A percentile compares a stretch with the other conserved stretches of the same genome.
These are phyloP conservation scores for Aspergillus versicolor DNA, from an alignment of 2,329 filamentous ascomycete species.

Conservation along the genomic window DNA sequence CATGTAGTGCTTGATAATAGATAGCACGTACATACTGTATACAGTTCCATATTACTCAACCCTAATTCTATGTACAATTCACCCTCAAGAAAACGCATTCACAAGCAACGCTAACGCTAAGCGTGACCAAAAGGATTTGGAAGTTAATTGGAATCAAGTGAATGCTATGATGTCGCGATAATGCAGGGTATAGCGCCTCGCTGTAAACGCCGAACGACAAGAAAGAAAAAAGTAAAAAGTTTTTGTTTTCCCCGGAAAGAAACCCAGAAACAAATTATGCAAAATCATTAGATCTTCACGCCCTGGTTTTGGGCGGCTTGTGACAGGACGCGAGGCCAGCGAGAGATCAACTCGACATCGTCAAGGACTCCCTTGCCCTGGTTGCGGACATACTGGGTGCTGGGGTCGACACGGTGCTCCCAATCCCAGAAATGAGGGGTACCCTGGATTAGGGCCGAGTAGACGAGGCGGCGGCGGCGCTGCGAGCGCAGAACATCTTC, in stretches of 20 bases:
- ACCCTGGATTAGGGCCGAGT: constrained; percentile 75
- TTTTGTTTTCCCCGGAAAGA: neutral
- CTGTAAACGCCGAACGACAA: constrained; percentile 18
- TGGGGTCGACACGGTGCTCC: constrained; percentile 58
- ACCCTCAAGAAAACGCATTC: neutral
- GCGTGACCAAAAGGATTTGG: neutral
- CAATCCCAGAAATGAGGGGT: constrained; percentile 82
- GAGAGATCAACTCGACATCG: constrained; percentile 42
- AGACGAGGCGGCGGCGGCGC: constrained; percentile 74
- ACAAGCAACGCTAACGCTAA: constrained; percentile 1
- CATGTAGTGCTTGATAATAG: neutral
- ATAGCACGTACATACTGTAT: neutral
- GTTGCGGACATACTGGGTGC: constrained; percentile 71
- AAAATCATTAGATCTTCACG: constrained; percentile 4
- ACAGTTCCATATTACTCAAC: neutral
- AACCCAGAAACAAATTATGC: constrained; percentile 4
- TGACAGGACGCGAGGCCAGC: constrained; percentile 41
- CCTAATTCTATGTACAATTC: neutral
- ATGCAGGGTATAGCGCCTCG: constrained; percentile 32
- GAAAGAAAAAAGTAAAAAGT: neutral
- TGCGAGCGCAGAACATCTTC: constrained; percentile 73
- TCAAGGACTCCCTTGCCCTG: constrained; percentile 42
- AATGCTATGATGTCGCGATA: constrained; percentile 4
- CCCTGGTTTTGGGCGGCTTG: constrained; percentile 30
- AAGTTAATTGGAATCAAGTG: neutral